A percentile compares a stretch with the other conserved stretches of the same genome.
These are phyloP conservation scores for Penicillium salamii DNA, from an alignment of 495 filamentous ascomycete species.

Conservation along the genomic window DNA sequence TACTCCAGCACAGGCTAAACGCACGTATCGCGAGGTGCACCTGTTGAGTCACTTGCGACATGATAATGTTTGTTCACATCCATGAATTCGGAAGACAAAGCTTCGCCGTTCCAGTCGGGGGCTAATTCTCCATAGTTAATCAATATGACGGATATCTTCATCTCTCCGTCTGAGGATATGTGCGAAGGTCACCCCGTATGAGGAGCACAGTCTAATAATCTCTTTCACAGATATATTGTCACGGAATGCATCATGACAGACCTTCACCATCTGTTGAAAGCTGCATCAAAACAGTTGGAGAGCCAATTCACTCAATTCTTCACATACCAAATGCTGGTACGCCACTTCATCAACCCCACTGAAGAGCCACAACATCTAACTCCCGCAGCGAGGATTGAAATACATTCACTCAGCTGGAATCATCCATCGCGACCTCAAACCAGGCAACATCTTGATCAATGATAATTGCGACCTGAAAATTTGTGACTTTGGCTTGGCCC, in stretches of 20 bases:
- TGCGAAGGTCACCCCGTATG: constrained; percentile 41
- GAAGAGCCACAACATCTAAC: constrained; percentile 26
- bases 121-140: constrained; percentile 61
- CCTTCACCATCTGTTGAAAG: constrained; percentile 69
- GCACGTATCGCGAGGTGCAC: constrained; percentile 89
- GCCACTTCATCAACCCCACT: too few relatives aligned
- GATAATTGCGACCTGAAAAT: constrained; percentile 96
- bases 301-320: constrained; percentile 97
- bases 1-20: constrained; percentile 82
- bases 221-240: constrained; percentile 70
- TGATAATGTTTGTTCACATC: constrained; percentile 64
- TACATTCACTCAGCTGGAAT: constrained; percentile 93
- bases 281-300: constrained; percentile 77
- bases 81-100: too few relatives aligned
- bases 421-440: constrained; percentile 86
- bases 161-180: constrained; percentile 92
- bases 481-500: constrained; percentile 88
- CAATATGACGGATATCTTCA: constrained; percentile 92
- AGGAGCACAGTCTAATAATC: neutral
- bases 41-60: constrained; percentile 83
- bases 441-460: constrained; percentile 90
- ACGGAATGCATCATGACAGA: constrained; percentile 90
- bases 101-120: neutral
- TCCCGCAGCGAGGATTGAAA: constrained; percentile 72
- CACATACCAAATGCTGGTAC: constrained; percentile 86